phyloP scores from a whole-genome alignment of 75 land plant species.

The Adiantum capillusveneris region DNA sequence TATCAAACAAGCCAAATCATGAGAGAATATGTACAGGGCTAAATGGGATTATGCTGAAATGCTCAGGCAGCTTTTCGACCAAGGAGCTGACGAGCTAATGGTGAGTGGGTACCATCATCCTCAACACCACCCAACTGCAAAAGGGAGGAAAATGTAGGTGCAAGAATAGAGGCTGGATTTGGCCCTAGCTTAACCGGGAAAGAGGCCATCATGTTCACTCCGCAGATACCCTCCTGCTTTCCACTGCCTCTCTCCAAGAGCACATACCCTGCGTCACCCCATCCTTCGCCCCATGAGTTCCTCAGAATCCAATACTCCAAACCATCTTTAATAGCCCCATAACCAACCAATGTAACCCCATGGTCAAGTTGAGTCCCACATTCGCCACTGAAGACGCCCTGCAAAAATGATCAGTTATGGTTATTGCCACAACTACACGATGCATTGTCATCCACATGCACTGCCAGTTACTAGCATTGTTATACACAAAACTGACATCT shows the following conservation, averaged over 20 bases:
- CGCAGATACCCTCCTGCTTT: slow-evolving; percentile 13
- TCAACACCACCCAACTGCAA: too few relatives aligned
- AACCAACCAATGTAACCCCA: slow-evolving; percentile 43
- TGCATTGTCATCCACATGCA: too few relatives aligned
- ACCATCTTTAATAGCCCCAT: slow-evolving; percentile 24
- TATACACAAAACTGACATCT: too few relatives aligned
- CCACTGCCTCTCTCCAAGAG: slow-evolving; percentile 16
- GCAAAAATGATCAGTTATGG: not conserved
- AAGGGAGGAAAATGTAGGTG: too few relatives aligned
- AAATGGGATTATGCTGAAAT: too few relatives aligned
- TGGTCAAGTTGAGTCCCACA: slow-evolving; percentile 30
- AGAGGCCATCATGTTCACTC: slow-evolving; percentile 23
- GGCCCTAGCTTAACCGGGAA: slow-evolving; percentile 20
- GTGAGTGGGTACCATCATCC: too few relatives aligned
- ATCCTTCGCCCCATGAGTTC: slow-evolving; percentile 56
- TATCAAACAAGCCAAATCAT: too few relatives aligned
- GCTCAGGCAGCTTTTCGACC: too few relatives aligned
- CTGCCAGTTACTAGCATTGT: too few relatives aligned
- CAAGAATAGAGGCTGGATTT: slow-evolving; percentile 2
- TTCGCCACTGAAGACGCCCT: slow-evolving; percentile 24
- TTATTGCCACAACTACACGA: not conserved
- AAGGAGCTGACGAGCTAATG: too few relatives aligned
- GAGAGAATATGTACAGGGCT: too few relatives aligned
- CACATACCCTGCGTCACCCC: slow-evolving; percentile 51
- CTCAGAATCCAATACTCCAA: slow-evolving; percentile 47